Conservation (phyloP, 441 rosid genomes). For the Adansonia gregorii region DNA sequence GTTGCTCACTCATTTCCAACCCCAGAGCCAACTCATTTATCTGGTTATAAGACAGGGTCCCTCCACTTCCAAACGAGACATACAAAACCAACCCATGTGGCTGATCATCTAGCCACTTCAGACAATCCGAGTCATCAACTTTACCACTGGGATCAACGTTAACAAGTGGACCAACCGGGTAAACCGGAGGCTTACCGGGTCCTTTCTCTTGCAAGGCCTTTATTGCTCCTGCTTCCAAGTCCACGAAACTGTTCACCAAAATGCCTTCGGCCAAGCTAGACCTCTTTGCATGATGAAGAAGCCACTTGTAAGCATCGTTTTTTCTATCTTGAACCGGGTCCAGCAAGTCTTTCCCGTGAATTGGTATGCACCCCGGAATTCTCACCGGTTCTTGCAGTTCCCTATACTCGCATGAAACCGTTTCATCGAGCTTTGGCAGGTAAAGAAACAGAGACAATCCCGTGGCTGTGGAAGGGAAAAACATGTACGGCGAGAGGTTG, state of each 20-base stretch:
- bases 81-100: constrained; percentile 64
- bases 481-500: constrained; percentile 55
- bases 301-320: constrained; percentile 64
- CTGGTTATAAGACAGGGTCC: constrained; percentile 60
- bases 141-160: constrained; percentile 30
- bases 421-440: constrained; percentile 55
- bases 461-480: constrained; percentile 60
- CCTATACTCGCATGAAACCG: constrained; percentile 52
- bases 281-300: constrained; percentile 57
- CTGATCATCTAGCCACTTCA: constrained; percentile 69
- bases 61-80: constrained; percentile 83
- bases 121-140: constrained; percentile 37
- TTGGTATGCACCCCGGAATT: constrained; percentile 67
- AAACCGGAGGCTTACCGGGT: constrained; percentile 35
- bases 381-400: constrained; percentile 55
- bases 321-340: constrained; percentile 66
- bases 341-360: constrained; percentile 55
- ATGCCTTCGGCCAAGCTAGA: constrained; percentile 61
- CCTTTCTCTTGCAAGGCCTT: constrained; percentile 44
- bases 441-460: constrained; percentile 52
- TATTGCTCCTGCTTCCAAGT: constrained; percentile 58
- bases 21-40: constrained; percentile 66
- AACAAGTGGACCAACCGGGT: constrained; percentile 74
- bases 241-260: constrained; percentile 58
- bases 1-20: constrained; percentile 43